A percentile compares a stretch with the other conserved stretches of the same genome.
Evolutionary conservation across 345 rosid species (phyloP).

Genomic region (Salix caprea): DNA sequence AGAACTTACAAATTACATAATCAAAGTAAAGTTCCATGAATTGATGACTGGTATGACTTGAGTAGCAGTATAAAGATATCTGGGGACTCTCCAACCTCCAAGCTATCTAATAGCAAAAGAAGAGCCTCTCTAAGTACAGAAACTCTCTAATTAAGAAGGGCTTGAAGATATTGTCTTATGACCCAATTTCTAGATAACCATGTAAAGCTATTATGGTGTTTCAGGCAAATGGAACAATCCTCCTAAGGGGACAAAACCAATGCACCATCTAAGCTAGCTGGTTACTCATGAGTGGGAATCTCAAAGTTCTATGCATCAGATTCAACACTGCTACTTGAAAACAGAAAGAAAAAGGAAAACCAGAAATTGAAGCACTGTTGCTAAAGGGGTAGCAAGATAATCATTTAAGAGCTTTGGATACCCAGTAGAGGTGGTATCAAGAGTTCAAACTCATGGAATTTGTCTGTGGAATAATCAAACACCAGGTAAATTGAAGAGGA

Average conservation of each 20-base stretch:
- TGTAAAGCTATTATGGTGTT: background rate
- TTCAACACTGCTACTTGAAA: background rate
- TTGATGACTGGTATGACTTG: background rate
- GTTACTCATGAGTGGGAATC: background rate
- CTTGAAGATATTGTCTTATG: background rate
- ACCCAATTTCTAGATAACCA: background rate
- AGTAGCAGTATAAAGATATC: background rate
- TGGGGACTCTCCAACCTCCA: background rate
- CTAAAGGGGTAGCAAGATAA: background rate
- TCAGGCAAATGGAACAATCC: background rate
- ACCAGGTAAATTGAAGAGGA: background rate
- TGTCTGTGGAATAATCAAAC: background rate
- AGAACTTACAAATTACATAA: background rate
- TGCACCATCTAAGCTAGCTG: background rate
- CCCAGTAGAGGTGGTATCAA: background rate
- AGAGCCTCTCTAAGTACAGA: background rate
- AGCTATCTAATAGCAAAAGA: background rate
- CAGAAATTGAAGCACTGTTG: background rate
- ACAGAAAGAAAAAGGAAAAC: background rate
- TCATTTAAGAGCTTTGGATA: background rate
- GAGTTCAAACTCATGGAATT: conserved; percentile 1
- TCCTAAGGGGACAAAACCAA: background rate
- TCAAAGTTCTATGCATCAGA: background rate
- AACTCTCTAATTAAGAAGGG: background rate
- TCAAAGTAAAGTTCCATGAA: background rate